Evolutionary conservation across 2,329 filamentous ascomycete species (phyloP).

Genomic region (Geoglossum cookeanum): DNA sequence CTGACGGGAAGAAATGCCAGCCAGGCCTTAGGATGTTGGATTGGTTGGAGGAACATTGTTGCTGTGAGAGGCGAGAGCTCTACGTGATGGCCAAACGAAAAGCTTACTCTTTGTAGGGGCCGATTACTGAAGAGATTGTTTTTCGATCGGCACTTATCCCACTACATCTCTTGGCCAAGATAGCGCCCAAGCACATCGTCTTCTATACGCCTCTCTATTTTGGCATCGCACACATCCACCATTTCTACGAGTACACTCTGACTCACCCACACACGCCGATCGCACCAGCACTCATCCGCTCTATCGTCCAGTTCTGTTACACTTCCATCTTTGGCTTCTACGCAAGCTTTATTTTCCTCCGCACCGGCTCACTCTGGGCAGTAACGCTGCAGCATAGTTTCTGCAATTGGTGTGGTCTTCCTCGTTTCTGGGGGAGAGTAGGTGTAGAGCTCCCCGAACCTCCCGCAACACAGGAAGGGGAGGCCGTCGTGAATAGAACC

Average conservation of each 20-base stretch:
- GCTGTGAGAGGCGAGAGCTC: slow-evolving; percentile 38
- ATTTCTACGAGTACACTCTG: slow-evolving; percentile 85
- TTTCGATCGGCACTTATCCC: slow-evolving; percentile 79
- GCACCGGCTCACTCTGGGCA: slow-evolving; percentile 63
- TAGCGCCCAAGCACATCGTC: slow-evolving; percentile 40
- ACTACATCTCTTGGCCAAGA: slow-evolving; percentile 53
- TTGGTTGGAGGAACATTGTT: slow-evolving; percentile 70
- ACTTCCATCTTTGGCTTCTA: slow-evolving; percentile 90
- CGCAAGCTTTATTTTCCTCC: slow-evolving; percentile 71
- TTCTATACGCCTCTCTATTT: slow-evolving; percentile 79
- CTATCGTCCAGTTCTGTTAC: slow-evolving; percentile 69
- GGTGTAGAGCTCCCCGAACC: slow-evolving; percentile 27
- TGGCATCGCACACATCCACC: slow-evolving; percentile 81
- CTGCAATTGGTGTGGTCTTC: slow-evolving; percentile 84
- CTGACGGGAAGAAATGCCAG: slow-evolving; percentile 33
- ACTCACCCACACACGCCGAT: slow-evolving; percentile 54
- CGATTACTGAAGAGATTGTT: slow-evolving; percentile 80
- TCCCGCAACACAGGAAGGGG: slow-evolving; percentile 16
- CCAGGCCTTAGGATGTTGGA: slow-evolving; percentile 52
- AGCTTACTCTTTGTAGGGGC: slow-evolving; percentile 35
- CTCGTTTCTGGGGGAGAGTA: slow-evolving; percentile 65
- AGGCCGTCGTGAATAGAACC: slow-evolving; percentile 12
- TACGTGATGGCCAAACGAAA: slow-evolving; percentile 4
- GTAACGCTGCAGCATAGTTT: slow-evolving; percentile 65
- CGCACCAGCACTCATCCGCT: slow-evolving; percentile 44